Conservation (phyloP, 2,329 filamentous ascomycete genomes). For the Aspergillus jensenii region DNA sequence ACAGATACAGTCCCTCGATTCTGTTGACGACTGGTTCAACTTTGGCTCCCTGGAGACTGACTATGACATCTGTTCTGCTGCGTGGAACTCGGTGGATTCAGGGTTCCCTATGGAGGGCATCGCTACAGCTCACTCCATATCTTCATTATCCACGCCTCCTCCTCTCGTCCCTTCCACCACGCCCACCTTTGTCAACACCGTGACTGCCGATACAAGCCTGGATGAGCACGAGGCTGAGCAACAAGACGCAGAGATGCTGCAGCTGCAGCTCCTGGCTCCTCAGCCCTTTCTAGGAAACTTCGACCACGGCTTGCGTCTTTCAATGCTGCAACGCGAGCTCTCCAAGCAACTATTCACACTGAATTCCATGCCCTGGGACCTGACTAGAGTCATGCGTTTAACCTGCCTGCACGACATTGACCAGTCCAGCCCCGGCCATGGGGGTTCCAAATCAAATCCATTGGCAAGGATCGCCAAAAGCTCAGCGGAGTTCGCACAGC, state of each 20-base stretch:
- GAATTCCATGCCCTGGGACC: background rate
- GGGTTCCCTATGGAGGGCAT: background rate
- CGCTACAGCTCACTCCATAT: background rate
- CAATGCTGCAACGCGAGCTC: background rate
- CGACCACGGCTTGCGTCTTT: background rate
- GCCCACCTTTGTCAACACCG: background rate
- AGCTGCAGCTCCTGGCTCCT: background rate
- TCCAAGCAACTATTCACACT: background rate
- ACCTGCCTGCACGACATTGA: background rate
- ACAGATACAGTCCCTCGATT: background rate
- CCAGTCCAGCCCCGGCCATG: background rate
- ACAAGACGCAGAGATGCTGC: background rate
- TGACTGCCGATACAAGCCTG: background rate
- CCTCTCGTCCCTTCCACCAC: background rate
- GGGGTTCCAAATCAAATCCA: background rate
- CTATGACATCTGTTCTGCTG: background rate
- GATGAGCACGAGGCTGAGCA: background rate
- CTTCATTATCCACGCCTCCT: background rate
- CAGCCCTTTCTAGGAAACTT: background rate
- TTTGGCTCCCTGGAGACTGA: background rate
- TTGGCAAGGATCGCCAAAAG: background rate
- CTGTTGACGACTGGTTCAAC: background rate
- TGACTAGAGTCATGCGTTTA: background rate
- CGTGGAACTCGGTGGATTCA: background rate
- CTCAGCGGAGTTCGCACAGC: background rate